Evolutionary conservation across 164 flowering plant genomes (phyloP), one percentile per base, ranked within the genome.

Genomic region (Santalum album): DNA sequence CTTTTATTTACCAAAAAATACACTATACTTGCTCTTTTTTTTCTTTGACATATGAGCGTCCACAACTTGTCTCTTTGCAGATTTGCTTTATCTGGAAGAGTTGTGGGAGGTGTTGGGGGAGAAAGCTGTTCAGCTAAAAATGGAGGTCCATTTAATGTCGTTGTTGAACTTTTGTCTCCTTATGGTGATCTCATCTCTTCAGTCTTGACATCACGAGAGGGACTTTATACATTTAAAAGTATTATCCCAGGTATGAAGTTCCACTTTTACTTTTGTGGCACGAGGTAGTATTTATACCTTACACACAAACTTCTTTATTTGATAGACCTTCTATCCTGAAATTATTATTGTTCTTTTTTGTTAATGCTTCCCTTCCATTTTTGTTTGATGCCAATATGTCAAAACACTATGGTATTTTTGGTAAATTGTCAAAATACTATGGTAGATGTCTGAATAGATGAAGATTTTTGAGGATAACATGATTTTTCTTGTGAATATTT

Each of bases 71-170:
- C 25, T 58, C 12, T 57, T 59, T 66, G 51, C 69, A 94, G 99
- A 65, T 94, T 94, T 66, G 66, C 90, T n/a, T 3, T 90, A 60
- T 80, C 90, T 49, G 99, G 99, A 55, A 82, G 78, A 73, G 83
- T 94, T 59, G 48, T 70, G 40, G 99, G 96, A 71, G 90, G 95
- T 49, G 88, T 84, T 69, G 96, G 96, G 32, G 99, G 97, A 48
- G 74, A 72, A 56, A 87, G 96, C 69, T 94, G 99, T 72, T 55
- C 77, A 1, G 10, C 53, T 23, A 85, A 77, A 62, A 66, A 75
- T 65, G 87, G 83, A 26, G 99, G 97, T 20, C 99, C 99, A 36
- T 70, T 92, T 23, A 67, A 76, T 66, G 84, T 94, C 25, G 74
- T 73, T 44, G 76, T 94, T 58, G 90, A 90, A 51, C 88, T 94